Percentiles rank a stretch among this genome's conserved stretches.
Evolutionary conservation across 2,329 filamentous ascomycete species (phyloP).

Genomic region (Monosporascus sp.): DNA sequence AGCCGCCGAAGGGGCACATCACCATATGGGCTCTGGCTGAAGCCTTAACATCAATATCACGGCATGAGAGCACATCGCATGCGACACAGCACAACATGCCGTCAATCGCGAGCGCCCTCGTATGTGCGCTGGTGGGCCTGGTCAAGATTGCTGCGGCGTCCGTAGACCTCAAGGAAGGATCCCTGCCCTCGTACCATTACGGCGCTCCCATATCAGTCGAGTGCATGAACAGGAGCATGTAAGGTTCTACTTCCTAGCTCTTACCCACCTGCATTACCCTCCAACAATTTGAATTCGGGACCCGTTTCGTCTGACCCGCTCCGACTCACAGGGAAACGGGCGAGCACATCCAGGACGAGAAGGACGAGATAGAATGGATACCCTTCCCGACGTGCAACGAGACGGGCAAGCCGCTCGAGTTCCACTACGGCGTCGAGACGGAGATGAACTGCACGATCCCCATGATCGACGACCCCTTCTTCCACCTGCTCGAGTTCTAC

Average conservation of each 20-base stretch:
- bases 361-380: conserved; percentile 83
- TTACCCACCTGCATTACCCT: not conserved
- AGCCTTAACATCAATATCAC: conserved; percentile 7
- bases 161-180: conserved; percentile 29
- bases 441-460: conserved; percentile 82
- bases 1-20: too few relatives aligned
- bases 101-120: conserved; percentile 11
- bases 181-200: conserved; percentile 58
- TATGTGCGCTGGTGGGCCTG: conserved; percentile 13
- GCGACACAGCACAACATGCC: conserved; percentile 13
- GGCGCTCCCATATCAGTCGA: conserved; percentile 63
- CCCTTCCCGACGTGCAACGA: conserved; percentile 90
- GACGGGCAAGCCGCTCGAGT: conserved; percentile 73
- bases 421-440: conserved; percentile 76
- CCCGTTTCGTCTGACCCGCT: not conserved
- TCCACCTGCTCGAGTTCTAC: conserved; percentile 93
- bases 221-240: conserved; percentile 72
- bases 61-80: not conserved
- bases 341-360: conserved; percentile 77
- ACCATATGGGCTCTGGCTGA: conserved; percentile 1
- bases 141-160: conserved; percentile 12
- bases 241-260: conserved; percentile 26
- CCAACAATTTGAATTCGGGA: not conserved
- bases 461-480: conserved; percentile 72
- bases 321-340: conserved; percentile 64